Conservation (phyloP, 164 flowering plant genomes). For the Liriodendron chinense region DNA sequence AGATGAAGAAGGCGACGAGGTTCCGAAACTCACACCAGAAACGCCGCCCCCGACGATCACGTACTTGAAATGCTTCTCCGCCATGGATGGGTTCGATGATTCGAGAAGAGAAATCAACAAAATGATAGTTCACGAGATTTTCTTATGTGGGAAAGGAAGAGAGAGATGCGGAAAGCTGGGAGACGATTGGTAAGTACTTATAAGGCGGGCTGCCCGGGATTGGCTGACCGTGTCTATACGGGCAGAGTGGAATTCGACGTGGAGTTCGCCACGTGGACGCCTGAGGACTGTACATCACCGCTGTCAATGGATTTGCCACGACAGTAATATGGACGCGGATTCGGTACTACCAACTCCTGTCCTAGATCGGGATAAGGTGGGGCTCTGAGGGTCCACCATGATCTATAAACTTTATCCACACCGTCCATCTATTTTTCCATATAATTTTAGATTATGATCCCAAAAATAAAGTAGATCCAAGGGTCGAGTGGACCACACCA, state of each 20-base stretch:
- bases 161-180: neutral
- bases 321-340: neutral
- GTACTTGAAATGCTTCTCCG: constrained; percentile 76
- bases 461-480: too few relatives aligned
- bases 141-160: neutral
- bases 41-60: constrained; percentile 96
- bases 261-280: neutral
- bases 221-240: neutral
- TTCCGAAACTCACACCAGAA: constrained; percentile 56
- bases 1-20: neutral
- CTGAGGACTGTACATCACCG: neutral
- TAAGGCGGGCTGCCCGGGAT: neutral
- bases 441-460: too few relatives aligned
- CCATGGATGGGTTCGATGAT: constrained; percentile 41
- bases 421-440: too few relatives aligned
- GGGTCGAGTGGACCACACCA: too few relatives aligned
- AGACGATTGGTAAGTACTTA: neutral
- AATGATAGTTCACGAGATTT: neutral
- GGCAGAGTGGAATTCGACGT: neutral
- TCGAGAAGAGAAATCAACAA: neutral
- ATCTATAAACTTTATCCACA: too few relatives aligned
- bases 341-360: too few relatives aligned
- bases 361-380: too few relatives aligned
- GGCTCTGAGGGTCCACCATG: too few relatives aligned
- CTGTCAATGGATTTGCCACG: neutral